Evolutionary conservation across 495 filamentous ascomycete species (phyloP).

Genomic region (Trichoderma asperelloides): DNA sequence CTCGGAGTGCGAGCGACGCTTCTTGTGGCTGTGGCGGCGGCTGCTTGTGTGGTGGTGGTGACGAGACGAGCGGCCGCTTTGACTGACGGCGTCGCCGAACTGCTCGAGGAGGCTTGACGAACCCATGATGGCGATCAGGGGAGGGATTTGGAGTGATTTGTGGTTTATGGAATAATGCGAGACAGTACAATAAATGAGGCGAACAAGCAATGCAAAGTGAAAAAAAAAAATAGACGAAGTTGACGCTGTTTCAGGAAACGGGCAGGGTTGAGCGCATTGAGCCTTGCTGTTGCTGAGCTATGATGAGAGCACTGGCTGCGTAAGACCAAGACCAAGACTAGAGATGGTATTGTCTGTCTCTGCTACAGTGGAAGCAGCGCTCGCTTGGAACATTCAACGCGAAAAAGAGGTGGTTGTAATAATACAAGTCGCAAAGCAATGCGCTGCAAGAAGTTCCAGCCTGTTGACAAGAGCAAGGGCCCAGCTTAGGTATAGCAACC

Average conservation of each 20-base stretch:
- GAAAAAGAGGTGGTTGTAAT: no score
- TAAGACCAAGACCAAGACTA: no score
- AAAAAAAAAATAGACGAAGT: neutral
- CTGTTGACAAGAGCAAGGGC: neutral
- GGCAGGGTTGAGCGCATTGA: neutral
- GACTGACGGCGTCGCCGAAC: neutral
- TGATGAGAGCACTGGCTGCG: neutral
- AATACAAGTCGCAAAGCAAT: neutral
- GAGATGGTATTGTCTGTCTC: no score
- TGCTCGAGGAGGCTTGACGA: neutral
- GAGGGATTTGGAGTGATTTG: neutral
- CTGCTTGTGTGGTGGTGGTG: conserved; percentile 1
- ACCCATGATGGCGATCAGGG: neutral
- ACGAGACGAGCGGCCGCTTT: conserved; percentile 2
- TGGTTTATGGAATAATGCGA: neutral
- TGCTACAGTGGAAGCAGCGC: no score
- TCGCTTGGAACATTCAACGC: no score
- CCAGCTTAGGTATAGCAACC: no score
- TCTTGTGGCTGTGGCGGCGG: conserved; percentile 3
- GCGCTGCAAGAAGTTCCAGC: neutral
- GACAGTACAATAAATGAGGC: no score
- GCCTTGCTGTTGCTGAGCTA: neutral
- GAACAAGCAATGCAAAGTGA: neutral
- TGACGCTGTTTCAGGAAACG: neutral
- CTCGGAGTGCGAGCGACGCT: conserved; percentile 9